Conservation (phyloP, 2,329 filamentous ascomycete species). For the Pseudocercospora pini-densiflorae region DNA sequence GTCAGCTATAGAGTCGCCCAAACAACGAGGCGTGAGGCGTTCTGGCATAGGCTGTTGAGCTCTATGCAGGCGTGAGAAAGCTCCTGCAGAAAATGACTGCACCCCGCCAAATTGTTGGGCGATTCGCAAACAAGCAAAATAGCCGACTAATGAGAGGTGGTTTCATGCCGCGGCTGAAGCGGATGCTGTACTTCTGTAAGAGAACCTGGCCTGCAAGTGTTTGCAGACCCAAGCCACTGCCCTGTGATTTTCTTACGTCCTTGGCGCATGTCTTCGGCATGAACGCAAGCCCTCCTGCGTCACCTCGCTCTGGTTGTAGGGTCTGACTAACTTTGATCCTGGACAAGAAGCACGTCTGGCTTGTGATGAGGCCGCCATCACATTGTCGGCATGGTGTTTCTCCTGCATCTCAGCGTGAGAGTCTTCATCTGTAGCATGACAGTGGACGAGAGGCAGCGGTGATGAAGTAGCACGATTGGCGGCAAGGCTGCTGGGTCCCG, state of each 20-base stretch:
- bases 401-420: background rate
- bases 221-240: conserved; percentile 8
- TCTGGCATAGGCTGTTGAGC: background rate
- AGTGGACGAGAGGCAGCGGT: background rate
- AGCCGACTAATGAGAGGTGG: background rate
- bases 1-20: conserved; percentile 3
- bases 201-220: conserved; percentile 9
- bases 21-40: conserved; percentile 8
- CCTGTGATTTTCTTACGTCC: conserved; percentile 9
- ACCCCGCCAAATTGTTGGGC: conserved; percentile 3
- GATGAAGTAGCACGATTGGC: background rate
- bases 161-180: conserved; percentile 15
- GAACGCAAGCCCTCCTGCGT: conserved; percentile 13
- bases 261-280: conserved; percentile 7
- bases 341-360: background rate
- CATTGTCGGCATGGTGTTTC: background rate
- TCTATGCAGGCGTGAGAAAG: conserved; percentile 5
- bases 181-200: conserved; percentile 11
- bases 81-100: background rate
- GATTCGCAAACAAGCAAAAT: background rate
- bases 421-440: background rate
- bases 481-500: conserved; percentile 4
- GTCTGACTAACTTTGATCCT: background rate
- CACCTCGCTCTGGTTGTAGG: conserved; percentile 5
- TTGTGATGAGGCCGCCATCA: conserved; percentile 6